Conservation (phyloP, 345 rosid genomes). For the Trapa incisa region DNA sequence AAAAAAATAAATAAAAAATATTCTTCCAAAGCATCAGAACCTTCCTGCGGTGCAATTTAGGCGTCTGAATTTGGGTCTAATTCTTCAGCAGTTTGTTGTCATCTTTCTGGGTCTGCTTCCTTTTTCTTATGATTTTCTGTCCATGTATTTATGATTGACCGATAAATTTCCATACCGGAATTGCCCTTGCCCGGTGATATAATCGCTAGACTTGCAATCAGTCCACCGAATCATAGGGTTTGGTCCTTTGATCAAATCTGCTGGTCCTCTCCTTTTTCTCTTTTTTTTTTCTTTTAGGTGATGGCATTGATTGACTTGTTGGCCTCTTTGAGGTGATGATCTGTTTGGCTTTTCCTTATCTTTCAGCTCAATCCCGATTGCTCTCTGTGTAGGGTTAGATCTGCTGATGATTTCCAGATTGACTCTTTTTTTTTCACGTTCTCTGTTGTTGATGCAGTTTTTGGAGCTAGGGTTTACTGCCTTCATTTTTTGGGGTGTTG, state of each 20-base stretch:
- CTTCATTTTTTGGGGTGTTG: not conserved
- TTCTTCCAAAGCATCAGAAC: not conserved
- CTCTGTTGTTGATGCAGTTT: not conserved
- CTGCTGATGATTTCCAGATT: conserved; percentile 2
- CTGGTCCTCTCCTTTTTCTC: not conserved
- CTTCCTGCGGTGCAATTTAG: not conserved
- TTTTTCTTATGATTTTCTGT: not conserved
- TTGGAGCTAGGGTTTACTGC: not conserved
- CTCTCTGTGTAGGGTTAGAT: not conserved
- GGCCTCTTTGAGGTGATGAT: not conserved
- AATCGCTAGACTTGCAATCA: not conserved
- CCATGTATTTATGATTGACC: not conserved
- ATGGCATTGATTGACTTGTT: not conserved
- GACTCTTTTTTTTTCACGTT: not conserved
- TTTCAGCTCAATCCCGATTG: not conserved
- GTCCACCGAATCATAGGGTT: not conserved
- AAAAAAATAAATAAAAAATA: not conserved
- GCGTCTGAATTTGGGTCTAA: not conserved
- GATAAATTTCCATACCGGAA: not conserved
- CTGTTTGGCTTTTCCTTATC: not conserved
- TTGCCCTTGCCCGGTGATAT: not conserved
- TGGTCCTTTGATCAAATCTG: conserved; percentile 1
- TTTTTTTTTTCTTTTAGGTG: not conserved
- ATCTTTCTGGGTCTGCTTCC: not conserved
- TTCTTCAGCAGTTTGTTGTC: not conserved